These are phyloP conservation scores for Tetraselmis striata DNA, from an alignment of 139 green algal species.

Conservation along the genomic window DNA sequence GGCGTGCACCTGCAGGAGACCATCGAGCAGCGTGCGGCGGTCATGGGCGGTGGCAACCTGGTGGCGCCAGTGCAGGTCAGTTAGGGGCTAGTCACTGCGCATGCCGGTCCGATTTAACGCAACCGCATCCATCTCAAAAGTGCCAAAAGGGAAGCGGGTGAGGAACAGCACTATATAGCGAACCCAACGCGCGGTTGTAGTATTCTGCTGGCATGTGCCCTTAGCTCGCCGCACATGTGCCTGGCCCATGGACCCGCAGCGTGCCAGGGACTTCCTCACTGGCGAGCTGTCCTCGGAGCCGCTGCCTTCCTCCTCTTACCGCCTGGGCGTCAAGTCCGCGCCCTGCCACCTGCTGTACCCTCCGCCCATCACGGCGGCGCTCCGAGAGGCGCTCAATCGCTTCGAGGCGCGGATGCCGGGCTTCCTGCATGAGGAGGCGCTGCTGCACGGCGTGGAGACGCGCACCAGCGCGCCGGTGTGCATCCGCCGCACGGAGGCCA, in stretches of 20 bases:
- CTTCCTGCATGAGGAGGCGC: constrained; percentile 39
- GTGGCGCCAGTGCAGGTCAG: constrained; percentile 62
- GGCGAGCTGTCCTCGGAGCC: constrained; percentile 8
- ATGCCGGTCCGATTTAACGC: too few species aligned
- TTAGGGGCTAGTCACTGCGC: too few species aligned
- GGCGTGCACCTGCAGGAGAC: constrained; percentile 57
- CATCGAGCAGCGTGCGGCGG: constrained; percentile 23
- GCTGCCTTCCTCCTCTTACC: constrained; percentile 64
- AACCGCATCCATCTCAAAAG: too few species aligned
- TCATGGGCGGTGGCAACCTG: constrained; percentile 56
- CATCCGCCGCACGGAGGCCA: constrained; percentile 2
- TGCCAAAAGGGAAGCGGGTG: too few species aligned
- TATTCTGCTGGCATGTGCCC: too few species aligned
- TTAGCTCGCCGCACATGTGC: too few species aligned
- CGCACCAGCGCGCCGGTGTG: constrained; percentile 66
- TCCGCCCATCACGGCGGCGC: constrained; percentile 35
- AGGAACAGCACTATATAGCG: too few species aligned
- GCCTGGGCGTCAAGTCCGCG: constrained; percentile 54
- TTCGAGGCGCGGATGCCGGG: constrained; percentile 50
- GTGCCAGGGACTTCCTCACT: constrained; percentile 63
- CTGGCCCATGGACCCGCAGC: too few species aligned
- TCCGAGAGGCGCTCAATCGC: constrained; percentile 43
- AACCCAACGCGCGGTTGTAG: too few species aligned
- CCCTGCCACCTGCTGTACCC: constrained; percentile 67
- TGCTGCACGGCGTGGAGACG: constrained; percentile 73